phyloP scores from a whole-genome alignment of 2,329 filamentous ascomycete genomes.

The Colletotrichum phormii region DNA sequence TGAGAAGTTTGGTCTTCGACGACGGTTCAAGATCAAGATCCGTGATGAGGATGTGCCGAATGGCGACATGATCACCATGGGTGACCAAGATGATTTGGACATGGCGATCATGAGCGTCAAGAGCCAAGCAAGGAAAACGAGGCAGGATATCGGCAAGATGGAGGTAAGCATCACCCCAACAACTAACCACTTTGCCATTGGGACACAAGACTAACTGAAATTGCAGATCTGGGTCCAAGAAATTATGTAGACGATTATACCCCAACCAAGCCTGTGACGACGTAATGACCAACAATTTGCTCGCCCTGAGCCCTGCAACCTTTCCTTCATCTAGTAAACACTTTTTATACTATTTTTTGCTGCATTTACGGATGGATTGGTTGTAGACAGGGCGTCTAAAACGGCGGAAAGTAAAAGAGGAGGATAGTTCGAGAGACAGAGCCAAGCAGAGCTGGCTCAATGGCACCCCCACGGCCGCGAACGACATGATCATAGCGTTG shows the following conservation, averaged over 20 bases:
- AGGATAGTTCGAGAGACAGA: slow-evolving; percentile 4
- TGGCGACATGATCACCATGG: slow-evolving; percentile 96
- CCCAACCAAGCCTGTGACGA: slow-evolving; percentile 37
- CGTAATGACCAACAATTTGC: slow-evolving; percentile 48
- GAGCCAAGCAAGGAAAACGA: slow-evolving; percentile 76
- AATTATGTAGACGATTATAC: slow-evolving; percentile 49
- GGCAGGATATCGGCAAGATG: slow-evolving; percentile 89
- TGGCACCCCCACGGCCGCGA: slow-evolving; percentile 35
- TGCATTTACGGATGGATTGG: slow-evolving; percentile 30
- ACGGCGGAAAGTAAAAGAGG: neutral
- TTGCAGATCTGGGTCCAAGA: slow-evolving; percentile 62
- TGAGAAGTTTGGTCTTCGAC: slow-evolving; percentile 84
- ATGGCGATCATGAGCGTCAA: slow-evolving; percentile 82
- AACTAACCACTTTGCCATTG: neutral
- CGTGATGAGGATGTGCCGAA: slow-evolving; percentile 80
- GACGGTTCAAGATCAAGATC: slow-evolving; percentile 89
- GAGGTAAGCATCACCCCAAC: slow-evolving; percentile 74
- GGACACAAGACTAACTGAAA: slow-evolving; percentile 40
- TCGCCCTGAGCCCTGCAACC: slow-evolving; percentile 24
- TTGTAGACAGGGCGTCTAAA: slow-evolving; percentile 36
- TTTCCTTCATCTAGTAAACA: slow-evolving; percentile 22
- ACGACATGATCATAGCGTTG: slow-evolving; percentile 34
- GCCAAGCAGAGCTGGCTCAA: slow-evolving; percentile 39
- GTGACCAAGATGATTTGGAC: slow-evolving; percentile 94
- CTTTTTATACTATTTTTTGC: slow-evolving; percentile 16